phyloP scores from a whole-genome alignment of 352 stramenopile genomes.

The Pythium rishiriense region DNA sequence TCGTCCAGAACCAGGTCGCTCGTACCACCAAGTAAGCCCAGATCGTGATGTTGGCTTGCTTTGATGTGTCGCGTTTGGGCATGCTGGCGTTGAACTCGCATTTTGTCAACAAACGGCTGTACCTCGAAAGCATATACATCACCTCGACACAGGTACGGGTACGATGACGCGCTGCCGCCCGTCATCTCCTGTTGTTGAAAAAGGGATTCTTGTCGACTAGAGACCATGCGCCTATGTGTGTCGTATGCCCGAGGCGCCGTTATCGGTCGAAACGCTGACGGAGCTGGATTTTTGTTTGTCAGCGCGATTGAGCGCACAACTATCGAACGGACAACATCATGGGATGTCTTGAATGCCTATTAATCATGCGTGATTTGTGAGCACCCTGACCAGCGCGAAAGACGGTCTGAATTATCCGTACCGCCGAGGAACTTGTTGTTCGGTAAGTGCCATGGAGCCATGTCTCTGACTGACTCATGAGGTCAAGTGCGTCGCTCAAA shows the following conservation, averaged over 20 bases:
- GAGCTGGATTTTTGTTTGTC: constrained; percentile 68
- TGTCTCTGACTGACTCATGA: constrained; percentile 72
- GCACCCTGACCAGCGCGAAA: too few relatives aligned
- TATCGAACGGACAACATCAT: constrained; percentile 52
- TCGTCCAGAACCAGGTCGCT: constrained; percentile 43
- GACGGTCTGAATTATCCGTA: constrained; percentile 15
- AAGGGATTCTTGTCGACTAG: constrained; percentile 45
- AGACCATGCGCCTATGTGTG: constrained; percentile 22
- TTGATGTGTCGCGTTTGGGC: background rate
- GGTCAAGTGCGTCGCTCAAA: constrained; percentile 50
- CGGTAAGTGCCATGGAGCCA: constrained; percentile 59
- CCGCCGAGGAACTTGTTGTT: constrained; percentile 45
- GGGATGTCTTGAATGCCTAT: constrained; percentile 59
- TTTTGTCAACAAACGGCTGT: constrained; percentile 60
- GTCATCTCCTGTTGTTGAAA: constrained; percentile 38
- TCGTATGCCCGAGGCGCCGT: constrained; percentile 50
- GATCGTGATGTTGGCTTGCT: background rate
- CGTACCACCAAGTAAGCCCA: background rate
- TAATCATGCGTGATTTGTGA: background rate
- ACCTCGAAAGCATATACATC: constrained; percentile 72
- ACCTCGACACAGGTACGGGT: constrained; percentile 41
- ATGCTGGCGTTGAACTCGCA: constrained; percentile 23
- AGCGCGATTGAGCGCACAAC: constrained; percentile 65
- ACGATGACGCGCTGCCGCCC: background rate
- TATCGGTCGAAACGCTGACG: constrained; percentile 75